phyloP scores from a whole-genome alignment of 73 alveolate species.

The Symbiodinium pilosum region DNA sequence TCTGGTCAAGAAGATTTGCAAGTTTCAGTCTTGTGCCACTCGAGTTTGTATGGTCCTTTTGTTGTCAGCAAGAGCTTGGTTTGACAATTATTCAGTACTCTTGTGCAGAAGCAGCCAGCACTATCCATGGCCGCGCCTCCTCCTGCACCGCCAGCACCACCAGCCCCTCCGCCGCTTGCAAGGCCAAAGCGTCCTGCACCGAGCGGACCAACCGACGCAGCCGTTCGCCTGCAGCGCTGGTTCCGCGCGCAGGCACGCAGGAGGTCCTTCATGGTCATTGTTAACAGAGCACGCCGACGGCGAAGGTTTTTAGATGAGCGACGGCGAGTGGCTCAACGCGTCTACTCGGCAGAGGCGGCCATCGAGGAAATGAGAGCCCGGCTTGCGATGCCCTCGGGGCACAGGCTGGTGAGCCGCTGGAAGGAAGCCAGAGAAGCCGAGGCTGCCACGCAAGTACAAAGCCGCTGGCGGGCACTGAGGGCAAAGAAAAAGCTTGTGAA shows the following conservation, averaged over 20 bases:
- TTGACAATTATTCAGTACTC: too few relatives aligned
- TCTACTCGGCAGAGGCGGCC: neutral
- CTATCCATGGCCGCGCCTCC: too few relatives aligned
- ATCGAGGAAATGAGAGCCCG: neutral
- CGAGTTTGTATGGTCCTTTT: too few relatives aligned
- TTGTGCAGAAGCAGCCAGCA: too few relatives aligned
- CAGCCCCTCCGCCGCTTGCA: too few relatives aligned
- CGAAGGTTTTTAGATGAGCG: neutral
- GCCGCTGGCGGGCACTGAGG: neutral
- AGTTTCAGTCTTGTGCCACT: too few relatives aligned
- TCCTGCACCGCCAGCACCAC: too few relatives aligned
- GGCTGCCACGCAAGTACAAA: neutral
- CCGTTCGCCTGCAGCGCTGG: neutral
- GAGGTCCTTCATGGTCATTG: neutral
- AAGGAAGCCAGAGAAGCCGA: neutral
- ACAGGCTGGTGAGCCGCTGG: neutral
- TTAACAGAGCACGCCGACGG: neutral
- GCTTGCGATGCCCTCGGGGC: slow-evolving; percentile 1
- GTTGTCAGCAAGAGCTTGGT: too few relatives aligned
- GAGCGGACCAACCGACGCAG: neutral
- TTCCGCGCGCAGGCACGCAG: neutral
- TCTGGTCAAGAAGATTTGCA: too few relatives aligned
- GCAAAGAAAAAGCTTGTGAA: neutral
- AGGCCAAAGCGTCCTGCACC: slow-evolving; percentile 18
- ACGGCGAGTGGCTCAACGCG: neutral